Conservation (phyloP, 73 alveolate species). For the Breviolum minutum region DNA sequence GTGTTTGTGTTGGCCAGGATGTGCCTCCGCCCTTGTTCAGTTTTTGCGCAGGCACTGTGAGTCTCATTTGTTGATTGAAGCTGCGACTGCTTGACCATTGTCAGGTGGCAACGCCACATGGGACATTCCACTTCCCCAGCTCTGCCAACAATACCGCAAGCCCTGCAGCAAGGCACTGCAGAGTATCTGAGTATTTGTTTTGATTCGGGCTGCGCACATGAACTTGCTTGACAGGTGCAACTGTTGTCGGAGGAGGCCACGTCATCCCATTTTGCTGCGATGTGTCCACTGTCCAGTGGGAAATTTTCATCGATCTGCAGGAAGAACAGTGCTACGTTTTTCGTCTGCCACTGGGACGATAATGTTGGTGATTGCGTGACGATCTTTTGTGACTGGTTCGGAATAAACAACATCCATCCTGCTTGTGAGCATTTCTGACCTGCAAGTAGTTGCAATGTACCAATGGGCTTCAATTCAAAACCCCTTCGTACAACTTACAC, state of each 20-base stretch:
- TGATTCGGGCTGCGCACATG: neutral
- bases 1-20: neutral
- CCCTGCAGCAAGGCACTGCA: conserved; percentile 1
- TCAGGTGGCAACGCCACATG: conserved; percentile 2
- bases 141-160: conserved; percentile 20
- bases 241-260: conserved; percentile 13
- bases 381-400: neutral
- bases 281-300: too few species aligned
- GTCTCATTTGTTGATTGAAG: neutral
- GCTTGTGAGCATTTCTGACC: neutral
- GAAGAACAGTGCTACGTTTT: conserved; percentile 63
- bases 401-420: neutral
- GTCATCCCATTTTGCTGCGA: neutral
- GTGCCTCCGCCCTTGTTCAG: conserved; percentile 84
- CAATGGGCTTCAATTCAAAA: too few species aligned
- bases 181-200: neutral
- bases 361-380: neutral
- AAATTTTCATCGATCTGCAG: neutral
- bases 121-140: conserved; percentile 38
- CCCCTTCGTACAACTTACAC: too few species aligned
- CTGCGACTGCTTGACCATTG: neutral
- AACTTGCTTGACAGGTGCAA: neutral
- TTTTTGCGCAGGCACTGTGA: conserved; percentile 6
- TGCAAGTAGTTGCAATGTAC: too few species aligned
- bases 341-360: conserved; percentile 2